phyloP scores from a whole-genome alignment of 2,329 filamentous ascomycete species.

The Rachicladosporium sp. region DNA sequence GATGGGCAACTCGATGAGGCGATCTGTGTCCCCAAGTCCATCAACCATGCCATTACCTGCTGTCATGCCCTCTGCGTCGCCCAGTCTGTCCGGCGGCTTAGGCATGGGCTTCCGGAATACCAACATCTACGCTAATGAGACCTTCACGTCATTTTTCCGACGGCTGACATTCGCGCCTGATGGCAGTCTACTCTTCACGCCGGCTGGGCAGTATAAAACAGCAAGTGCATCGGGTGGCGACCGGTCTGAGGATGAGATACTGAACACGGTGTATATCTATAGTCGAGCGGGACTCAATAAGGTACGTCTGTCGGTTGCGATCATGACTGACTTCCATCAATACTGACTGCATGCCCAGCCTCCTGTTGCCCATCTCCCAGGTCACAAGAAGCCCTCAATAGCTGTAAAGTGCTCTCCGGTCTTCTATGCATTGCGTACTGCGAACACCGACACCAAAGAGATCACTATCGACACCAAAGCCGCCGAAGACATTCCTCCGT shows the following conservation, averaged over 20 bases:
- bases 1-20: slow-evolving; percentile 52
- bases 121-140: slow-evolving; percentile 91
- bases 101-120: slow-evolving; percentile 61
- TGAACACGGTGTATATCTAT: slow-evolving; percentile 97
- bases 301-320: too few relatives aligned
- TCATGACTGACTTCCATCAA: too few relatives aligned
- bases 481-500: slow-evolving; percentile 68
- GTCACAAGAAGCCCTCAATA: slow-evolving; percentile 95
- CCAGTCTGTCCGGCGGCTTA: slow-evolving; percentile 55
- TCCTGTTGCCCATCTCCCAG: slow-evolving; percentile 84
- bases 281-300: slow-evolving; percentile 93
- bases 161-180: slow-evolving; percentile 90
- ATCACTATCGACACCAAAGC: slow-evolving; percentile 89
- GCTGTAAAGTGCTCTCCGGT: slow-evolving; percentile 89
- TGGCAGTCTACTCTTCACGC: slow-evolving; percentile 84
- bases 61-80: slow-evolving; percentile 88
- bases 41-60: slow-evolving; percentile 77
- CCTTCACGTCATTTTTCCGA: slow-evolving; percentile 91
- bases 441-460: slow-evolving; percentile 59
- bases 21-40: slow-evolving; percentile 85
- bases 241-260: slow-evolving; percentile 65
- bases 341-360: slow-evolving; percentile 31
- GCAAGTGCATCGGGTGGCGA: slow-evolving; percentile 36
- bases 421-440: slow-evolving; percentile 67
- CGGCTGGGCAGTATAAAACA: slow-evolving; percentile 87